A percentile compares a stretch with the other conserved stretches of the same genome.
Conservation (phyloP, 108 stramenopile genomes). For the Epipyxis sp. region DNA sequence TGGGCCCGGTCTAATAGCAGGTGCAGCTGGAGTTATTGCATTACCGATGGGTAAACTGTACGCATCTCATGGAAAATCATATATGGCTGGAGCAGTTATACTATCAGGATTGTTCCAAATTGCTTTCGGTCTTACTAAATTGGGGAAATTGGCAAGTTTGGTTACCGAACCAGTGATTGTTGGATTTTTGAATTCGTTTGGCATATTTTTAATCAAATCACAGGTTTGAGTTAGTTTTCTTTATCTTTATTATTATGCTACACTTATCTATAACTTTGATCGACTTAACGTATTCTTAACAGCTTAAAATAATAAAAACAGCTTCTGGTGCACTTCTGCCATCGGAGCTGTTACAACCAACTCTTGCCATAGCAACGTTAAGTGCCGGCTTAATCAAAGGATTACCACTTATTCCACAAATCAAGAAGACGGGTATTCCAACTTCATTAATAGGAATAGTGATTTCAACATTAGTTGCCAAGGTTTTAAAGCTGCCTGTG, state of each 20-base stretch:
- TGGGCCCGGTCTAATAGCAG: constrained; percentile 37
- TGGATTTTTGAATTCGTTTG: constrained; percentile 54
- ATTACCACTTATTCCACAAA: constrained; percentile 39
- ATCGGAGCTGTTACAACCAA: constrained; percentile 10
- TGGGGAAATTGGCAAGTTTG: constrained; percentile 47
- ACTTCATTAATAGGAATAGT: constrained; percentile 49
- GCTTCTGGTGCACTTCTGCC: not conserved
- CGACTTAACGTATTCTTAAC: too few species aligned
- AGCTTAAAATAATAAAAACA: constrained; percentile 21
- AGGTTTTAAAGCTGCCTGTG: constrained; percentile 38
- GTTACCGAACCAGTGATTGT: constrained; percentile 49
- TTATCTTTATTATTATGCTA: too few species aligned
- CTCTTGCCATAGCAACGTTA: constrained; percentile 31
- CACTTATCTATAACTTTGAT: too few species aligned
- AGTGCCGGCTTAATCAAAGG: constrained; percentile 42
- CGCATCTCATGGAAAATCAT: constrained; percentile 36
- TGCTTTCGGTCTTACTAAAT: constrained; percentile 36
- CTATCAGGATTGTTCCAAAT: constrained; percentile 27
- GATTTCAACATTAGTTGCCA: constrained; percentile 40
- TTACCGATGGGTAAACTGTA: constrained; percentile 45
- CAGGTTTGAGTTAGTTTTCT: too few species aligned
- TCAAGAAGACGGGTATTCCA: constrained; percentile 35
- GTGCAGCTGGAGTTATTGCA: constrained; percentile 47
- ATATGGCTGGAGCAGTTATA: constrained; percentile 41
- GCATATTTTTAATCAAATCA: constrained; percentile 40